Conservation (phyloP, 129 eudicot genomes). For the Oenanthe sinensis region DNA sequence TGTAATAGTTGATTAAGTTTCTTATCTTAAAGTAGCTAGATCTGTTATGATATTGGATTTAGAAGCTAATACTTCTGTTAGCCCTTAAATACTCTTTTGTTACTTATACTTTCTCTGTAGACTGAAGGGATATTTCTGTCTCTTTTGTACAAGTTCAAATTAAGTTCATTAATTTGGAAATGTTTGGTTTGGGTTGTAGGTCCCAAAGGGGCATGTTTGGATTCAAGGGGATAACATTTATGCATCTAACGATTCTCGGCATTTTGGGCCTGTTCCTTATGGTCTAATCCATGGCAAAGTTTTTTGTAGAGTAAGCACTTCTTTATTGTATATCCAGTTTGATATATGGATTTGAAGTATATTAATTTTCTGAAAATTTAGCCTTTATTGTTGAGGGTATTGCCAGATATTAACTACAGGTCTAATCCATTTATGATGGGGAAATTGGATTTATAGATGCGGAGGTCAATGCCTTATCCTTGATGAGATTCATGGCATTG, state of each 20-base stretch:
- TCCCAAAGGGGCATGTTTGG: slow-evolving; percentile 97
- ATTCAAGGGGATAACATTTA: slow-evolving; percentile 90
- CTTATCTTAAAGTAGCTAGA: background rate
- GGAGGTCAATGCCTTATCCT: background rate
- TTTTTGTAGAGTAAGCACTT: slow-evolving; percentile 52
- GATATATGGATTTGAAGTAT: background rate
- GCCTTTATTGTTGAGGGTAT: background rate
- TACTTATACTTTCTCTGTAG: background rate
- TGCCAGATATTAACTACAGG: background rate
- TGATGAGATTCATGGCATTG: background rate
- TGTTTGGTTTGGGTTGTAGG: slow-evolving; percentile 33
- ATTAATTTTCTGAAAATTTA: background rate
- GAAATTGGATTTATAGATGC: background rate
- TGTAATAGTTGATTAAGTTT: background rate
- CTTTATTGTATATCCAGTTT: slow-evolving; percentile 4
- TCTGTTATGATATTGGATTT: background rate
- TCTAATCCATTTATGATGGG: background rate
- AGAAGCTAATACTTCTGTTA: background rate
- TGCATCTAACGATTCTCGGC: slow-evolving; percentile 73
- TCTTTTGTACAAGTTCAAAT: background rate
- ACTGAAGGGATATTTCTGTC: background rate
- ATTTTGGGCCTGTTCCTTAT: slow-evolving; percentile 75
- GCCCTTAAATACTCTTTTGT: background rate
- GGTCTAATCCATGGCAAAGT: slow-evolving; percentile 78
- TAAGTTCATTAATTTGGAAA: background rate